These are phyloP conservation scores for Nicotiana paniculata DNA, from an alignment of 257 asterid species.

Conservation along the genomic window DNA sequence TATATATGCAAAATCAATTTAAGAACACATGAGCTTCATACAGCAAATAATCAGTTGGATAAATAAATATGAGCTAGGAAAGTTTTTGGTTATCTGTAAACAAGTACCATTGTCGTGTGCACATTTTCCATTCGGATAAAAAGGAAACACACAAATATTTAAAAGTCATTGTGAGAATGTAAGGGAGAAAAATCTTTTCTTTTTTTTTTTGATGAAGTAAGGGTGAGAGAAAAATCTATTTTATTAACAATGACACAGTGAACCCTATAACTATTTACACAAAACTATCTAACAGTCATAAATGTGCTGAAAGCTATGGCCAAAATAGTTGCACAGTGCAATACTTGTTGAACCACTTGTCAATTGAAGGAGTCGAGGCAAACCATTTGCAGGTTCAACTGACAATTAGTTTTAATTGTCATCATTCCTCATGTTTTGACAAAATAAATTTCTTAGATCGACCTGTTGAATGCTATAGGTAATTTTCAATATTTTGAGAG, in stretches of 20 bases:
- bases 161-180: background rate
- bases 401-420: background rate
- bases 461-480: constrained; percentile 1
- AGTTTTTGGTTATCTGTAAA: background rate
- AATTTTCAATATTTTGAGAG: background rate
- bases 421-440: background rate
- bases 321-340: background rate
- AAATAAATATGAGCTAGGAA: background rate
- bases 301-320: background rate
- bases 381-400: background rate
- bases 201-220: no score
- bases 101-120: background rate
- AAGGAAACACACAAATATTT: background rate
- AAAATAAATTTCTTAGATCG: background rate
- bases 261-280: no score
- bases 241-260: no score
- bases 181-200: no score
- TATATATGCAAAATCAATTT: background rate
- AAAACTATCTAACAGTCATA: background rate
- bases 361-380: background rate
- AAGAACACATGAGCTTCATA: background rate
- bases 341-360: background rate
- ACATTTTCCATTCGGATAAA: background rate
- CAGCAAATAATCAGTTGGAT: background rate
- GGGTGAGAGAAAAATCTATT: no score